Evolutionary conservation across 306 rosid genomes (phyloP).

Genomic region (Astragalus glycyphyllos): DNA sequence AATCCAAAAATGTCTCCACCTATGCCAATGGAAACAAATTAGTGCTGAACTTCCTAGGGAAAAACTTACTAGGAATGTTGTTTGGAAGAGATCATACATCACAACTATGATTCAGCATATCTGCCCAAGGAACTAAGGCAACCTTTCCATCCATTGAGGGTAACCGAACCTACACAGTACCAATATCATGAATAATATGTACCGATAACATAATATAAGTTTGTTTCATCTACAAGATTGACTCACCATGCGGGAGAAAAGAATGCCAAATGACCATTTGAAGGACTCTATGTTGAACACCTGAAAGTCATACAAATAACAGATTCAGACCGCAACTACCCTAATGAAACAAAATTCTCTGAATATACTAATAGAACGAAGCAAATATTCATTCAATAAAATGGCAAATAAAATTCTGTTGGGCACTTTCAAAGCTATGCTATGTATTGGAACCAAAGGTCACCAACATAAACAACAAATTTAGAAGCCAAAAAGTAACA

Average conservation of each 20-base stretch:
- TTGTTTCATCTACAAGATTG: conserved; percentile 27
- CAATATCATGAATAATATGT: conserved; percentile 35
- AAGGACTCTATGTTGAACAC: conserved; percentile 87
- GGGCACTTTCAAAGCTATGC: conserved; percentile 13
- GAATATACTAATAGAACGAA: not conserved
- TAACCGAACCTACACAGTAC: conserved; percentile 77
- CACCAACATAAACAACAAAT: conserved; percentile 7
- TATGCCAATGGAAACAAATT: conserved; percentile 46
- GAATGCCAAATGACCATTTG: conserved; percentile 98
- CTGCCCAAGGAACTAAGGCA: conserved; percentile 99
- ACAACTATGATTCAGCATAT: conserved; percentile 95
- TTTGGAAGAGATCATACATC: conserved; percentile 59
- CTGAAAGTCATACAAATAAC: conserved; percentile 57
- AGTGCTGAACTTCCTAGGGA: conserved; percentile 22
- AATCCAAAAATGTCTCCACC: conserved; percentile 96
- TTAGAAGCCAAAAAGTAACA: conserved; percentile 2
- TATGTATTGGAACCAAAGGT: not conserved
- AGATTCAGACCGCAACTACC: conserved; percentile 25
- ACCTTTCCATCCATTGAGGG: conserved; percentile 88
- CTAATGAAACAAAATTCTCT: conserved; percentile 19
- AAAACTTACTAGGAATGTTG: conserved; percentile 22
- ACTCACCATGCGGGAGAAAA: conserved; percentile 97
- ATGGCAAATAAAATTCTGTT: conserved; percentile 1
- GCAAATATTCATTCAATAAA: conserved; percentile 10
- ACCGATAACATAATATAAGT: not conserved